These are phyloP conservation scores for Beauveria caledonica DNA, from an alignment of 2,329 filamentous ascomycete genomes.

Conservation along the genomic window DNA sequence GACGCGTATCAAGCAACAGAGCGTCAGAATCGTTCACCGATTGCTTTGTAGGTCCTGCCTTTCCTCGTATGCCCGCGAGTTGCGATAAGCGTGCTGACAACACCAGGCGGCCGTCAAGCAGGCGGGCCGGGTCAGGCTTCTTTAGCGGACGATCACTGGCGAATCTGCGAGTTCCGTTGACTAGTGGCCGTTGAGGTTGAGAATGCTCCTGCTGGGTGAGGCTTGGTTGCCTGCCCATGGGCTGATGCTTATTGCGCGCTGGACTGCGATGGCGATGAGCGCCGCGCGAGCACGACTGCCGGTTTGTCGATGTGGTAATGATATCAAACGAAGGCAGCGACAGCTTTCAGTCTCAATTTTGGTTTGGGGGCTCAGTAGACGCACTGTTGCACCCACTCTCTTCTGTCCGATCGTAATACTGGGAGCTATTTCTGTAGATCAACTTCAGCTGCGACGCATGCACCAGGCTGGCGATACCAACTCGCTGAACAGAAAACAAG, in stretches of 20 bases:
- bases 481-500: background rate
- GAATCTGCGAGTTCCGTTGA: background rate
- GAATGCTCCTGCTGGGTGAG: background rate
- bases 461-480: background rate
- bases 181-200: background rate
- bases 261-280: too few relatives aligned
- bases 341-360: too few relatives aligned
- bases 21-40: too few relatives aligned
- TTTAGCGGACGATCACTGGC: constrained; percentile 2
- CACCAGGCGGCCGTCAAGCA: background rate
- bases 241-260: too few relatives aligned
- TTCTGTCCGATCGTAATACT: background rate
- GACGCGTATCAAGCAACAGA: too few relatives aligned
- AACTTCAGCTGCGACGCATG: background rate
- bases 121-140: background rate
- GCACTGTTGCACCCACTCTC: too few relatives aligned
- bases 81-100: background rate
- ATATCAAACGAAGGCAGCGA: too few relatives aligned
- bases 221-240: background rate
- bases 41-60: too few relatives aligned
- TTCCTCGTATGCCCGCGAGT: too few relatives aligned
- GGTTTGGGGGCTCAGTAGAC: too few relatives aligned
- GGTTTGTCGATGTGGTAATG: too few relatives aligned
- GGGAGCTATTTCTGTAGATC: background rate
- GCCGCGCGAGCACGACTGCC: too few relatives aligned